These are phyloP conservation scores for Pelargonium fulgidum DNA, from an alignment of 441 rosid species.

Conservation along the genomic window DNA sequence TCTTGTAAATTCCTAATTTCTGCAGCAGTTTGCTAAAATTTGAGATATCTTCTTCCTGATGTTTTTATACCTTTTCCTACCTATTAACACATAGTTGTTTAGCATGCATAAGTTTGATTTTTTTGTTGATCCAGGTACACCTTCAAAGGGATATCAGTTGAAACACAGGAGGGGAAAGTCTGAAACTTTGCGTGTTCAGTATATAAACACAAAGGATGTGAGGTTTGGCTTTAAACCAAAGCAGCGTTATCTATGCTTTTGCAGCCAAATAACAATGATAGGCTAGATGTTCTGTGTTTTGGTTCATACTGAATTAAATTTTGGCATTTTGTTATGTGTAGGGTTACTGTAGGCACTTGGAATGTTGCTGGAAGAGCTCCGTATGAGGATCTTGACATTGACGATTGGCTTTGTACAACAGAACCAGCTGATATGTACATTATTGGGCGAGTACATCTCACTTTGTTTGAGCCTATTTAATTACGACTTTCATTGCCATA, in stretches of 20 bases:
- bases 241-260: conserved; percentile 6
- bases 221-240: conserved; percentile 44
- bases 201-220: conserved; percentile 84
- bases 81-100: neutral
- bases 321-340: conserved; percentile 23
- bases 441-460: conserved; percentile 50
- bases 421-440: conserved; percentile 86
- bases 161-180: conserved; percentile 89
- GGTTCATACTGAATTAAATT: conserved; percentile 9
- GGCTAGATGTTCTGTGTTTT: neutral
- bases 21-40: neutral
- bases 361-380: conserved; percentile 96
- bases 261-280: neutral
- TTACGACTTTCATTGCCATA: too few relatives aligned
- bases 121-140: conserved; percentile 32
- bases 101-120: conserved; percentile 16
- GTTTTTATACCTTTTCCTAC: neutral
- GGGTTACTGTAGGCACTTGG: conserved; percentile 87
- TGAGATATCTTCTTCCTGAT: neutral
- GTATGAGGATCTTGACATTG: conserved; percentile 59
- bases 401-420: conserved; percentile 79
- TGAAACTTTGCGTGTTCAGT: conserved; percentile 81
- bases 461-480: neutral
- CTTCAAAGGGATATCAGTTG: conserved; percentile 37
- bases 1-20: conserved; percentile 9